Evolutionary conservation across 164 flowering plant genomes (phyloP), one percentile per base, ranked within the genome.

Genomic region (Nymphaea thermarum): DNA sequence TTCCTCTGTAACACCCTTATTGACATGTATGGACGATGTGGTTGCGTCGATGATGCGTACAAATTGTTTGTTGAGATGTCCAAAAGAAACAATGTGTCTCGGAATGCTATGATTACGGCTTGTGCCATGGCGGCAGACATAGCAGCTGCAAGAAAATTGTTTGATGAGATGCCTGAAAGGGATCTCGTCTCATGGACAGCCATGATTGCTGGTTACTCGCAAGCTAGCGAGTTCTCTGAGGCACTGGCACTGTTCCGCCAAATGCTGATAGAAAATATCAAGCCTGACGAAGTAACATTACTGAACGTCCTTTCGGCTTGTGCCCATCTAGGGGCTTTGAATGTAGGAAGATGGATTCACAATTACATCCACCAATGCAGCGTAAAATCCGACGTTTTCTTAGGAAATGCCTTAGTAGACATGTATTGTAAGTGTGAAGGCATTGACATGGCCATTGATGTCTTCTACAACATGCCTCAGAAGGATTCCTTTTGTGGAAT

Each of bases 371-470:
- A 64, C 1, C 42, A 65, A 14, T 72, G 81, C 71, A 75, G 66
- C 44, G 55, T 84, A 16, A 80, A 77, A 74, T 68, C 68, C 14
- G 92, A 84, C 76, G 63, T 86, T 64, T 79, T 78, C 72, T 82
- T 90, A 15, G 84, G 82, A 62, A 90, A 86, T 65, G 64, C 93
- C 64, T 73, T 90, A 61, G 82, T 88, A 43, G 88, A 90, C 68
- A 83, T 90, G 97, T 87, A 88, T 66, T 85, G 82, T 77, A 90
- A 90, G 76, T 90, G 92, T 66, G 97, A 90, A 57, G 71, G 68
- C 44, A 79, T 74, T 42, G 71, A 77, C 62, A 79, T 75, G 72
- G 90, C 92, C 45, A 12, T 81, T 62, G 69, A 75, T 67, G 86
- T 90, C 7, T 90, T 90, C 69, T 67, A 66, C 59, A 75, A 77